Evolutionary conservation across 192 early-diverging fungal genomes (phyloP).

Genomic region (Oehlia diaphana): DNA sequence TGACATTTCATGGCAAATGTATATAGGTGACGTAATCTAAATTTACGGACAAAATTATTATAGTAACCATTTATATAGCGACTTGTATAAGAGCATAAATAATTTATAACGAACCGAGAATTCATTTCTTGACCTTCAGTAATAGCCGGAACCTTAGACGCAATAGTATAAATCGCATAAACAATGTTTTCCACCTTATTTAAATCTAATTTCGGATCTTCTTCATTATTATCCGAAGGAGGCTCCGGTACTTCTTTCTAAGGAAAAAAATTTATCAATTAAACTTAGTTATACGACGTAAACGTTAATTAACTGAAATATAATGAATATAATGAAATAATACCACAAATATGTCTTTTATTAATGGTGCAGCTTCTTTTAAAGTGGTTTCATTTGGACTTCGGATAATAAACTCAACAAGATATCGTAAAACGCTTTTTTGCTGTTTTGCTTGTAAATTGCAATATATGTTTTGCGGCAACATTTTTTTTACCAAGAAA

Average conservation of each 20-base stretch:
- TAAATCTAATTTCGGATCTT: slow-evolving; percentile 18
- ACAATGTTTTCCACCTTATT: slow-evolving; percentile 23
- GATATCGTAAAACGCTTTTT: slow-evolving; percentile 1
- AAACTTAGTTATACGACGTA: not conserved
- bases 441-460: slow-evolving; percentile 20
- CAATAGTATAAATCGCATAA: slow-evolving; percentile 15
- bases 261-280: not conserved
- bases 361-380: slow-evolving; percentile 17
- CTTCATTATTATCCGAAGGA: not conserved
- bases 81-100: not conserved
- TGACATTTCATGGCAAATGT: not conserved
- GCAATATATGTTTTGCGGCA: slow-evolving; percentile 19
- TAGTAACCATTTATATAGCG: not conserved
- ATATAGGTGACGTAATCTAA: slow-evolving; percentile 14
- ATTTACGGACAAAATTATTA: not conserved
- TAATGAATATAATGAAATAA: not conserved
- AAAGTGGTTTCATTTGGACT: not conserved
- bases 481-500: slow-evolving; percentile 18
- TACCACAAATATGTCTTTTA: slow-evolving; percentile 21
- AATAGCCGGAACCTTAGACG: slow-evolving; percentile 13
- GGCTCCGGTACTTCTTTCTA: slow-evolving; percentile 14
- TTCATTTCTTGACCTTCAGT: slow-evolving; percentile 9
- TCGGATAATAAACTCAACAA: slow-evolving; percentile 12
- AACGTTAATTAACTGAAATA: too few relatives aligned
- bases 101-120: slow-evolving; percentile 9